Base-by-base conservation (phyloP, 2,329 filamentous ascomycete genomes). In the Myriosclerotinia scirpicola region DNA sequence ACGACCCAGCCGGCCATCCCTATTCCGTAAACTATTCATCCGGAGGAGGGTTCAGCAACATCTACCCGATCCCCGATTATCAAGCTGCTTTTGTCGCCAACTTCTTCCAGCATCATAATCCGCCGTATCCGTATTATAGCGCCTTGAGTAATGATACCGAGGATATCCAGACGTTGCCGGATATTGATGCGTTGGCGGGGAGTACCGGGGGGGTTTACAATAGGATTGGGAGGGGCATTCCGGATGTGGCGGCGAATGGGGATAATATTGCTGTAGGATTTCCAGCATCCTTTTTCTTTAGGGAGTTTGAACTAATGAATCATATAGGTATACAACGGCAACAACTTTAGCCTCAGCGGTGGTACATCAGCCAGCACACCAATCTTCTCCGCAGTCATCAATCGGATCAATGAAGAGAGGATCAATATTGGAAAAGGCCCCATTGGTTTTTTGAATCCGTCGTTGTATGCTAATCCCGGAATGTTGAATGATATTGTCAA, bases 281-380 rank as follows among this genome's bases (percentile, higher is more conserved):
- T 44, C 17, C 17, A 14, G 22, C 1, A 20, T 46, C n/a, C 17
- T 44, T 14, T 30, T 38, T 50, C 30, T 26, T 22, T 22, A 5
- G 1, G 2, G 42, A 20, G 6, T 17, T 5, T 15, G 9, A 15
- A 30, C 54, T 61, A 14, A 61, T 30, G 6, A 26, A 3, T 0
- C 20, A 15, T 60, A 11, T 15, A 71, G 70, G 42, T 69, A 0
- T 71, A 66, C 40, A 56, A 50, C 5, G 69, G 69, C 40, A 70
- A 69, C 17, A n/a, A 60, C 6, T 68, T 66, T n/a, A 4, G n/a
- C 0, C 71, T 75, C 0, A 67, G 61, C 11, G 82, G 80, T 36
- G 84, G 84, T 15, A 86, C 84, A 5, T 83, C 80, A 60, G 81
- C 83, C 9, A 79, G 80, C 3, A 74, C 81, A 42, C 84, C 84